Evolutionary conservation across 2,329 filamentous ascomycete genomes (phyloP), one percentile per base, ranked within the genome.

Genomic region (Didymella exigua): DNA sequence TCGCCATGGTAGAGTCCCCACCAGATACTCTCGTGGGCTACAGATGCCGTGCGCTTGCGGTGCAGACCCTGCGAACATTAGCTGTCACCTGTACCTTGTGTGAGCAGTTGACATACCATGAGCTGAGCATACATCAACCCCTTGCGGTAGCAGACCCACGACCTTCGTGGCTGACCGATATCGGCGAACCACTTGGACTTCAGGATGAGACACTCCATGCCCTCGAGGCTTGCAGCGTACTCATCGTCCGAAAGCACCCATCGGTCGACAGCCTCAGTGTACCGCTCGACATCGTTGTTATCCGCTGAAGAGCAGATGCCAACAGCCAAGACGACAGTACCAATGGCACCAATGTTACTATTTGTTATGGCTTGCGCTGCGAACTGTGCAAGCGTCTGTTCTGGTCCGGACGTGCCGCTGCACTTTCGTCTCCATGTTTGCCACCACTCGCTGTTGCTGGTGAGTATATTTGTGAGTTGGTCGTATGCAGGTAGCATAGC

Each of bases 161-260:
- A 79, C 58, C 80, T 77, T 30, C 81, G 78, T 10, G 84, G 82
- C 36, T 81, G 79, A 2, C 84, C 84, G 56, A 83, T 79, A 52
- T 84, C 81, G 46, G 83, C 72, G 57, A 82, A 81, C 57, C 81
- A 78, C 62, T 84, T 85, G 11, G 77, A 75, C 34, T 80, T 75
- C 11, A 86, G 65, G 43, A 80, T 71, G 36, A 82, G 74, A 44
- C 79, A 81, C 63, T 86, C 82, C 51, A 86, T 75, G 3, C 79
- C 80, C 44, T 84, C 79, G 0, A 84, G 60, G 1, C 77, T 82
- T 9, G 78, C 78, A 13, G 77, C 76, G 51, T 79, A 78, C 42
- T 82, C 78, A 49, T 83, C 81, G 48, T 82, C 78, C 11, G 75
- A 73, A 11, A 80, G 66, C 14, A 85, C 77, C 58, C 81, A 75